A percentile compares a stretch with the other conserved stretches of the same genome.
Evolutionary conservation across 2,329 filamentous ascomycete genomes (phyloP).

Genomic region (Cladophialophora psammophila): DNA sequence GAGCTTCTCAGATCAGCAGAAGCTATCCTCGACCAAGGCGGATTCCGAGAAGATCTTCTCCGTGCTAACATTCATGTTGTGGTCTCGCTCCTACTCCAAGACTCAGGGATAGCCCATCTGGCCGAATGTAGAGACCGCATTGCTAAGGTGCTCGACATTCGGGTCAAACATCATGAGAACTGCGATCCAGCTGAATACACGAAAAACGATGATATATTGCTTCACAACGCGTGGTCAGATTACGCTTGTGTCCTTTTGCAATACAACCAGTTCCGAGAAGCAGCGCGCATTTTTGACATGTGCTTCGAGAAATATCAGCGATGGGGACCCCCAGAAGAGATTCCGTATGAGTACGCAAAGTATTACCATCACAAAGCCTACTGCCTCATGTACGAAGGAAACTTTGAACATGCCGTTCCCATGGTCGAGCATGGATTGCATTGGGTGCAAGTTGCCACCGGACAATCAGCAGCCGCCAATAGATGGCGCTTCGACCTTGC

Average conservation of each 20-base stretch:
- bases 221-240: constrained; percentile 9
- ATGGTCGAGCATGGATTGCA: constrained; percentile 4
- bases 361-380: constrained; percentile 11
- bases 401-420: constrained; percentile 1
- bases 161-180: neutral
- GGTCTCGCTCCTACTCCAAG: neutral
- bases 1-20: constrained; percentile 3
- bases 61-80: constrained; percentile 11
- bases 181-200: constrained; percentile 1
- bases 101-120: constrained; percentile 6
- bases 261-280: constrained; percentile 9
- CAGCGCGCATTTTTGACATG: neutral
- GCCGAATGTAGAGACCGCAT: neutral
- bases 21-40: constrained; percentile 2
- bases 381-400: constrained; percentile 8
- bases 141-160: neutral
- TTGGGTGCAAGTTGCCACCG: constrained; percentile 2
- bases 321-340: constrained; percentile 9
- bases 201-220: constrained; percentile 5
- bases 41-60: neutral
- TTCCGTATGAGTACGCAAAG: constrained; percentile 11
- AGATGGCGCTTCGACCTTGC: constrained; percentile 9
- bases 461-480: neutral
- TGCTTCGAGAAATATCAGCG: constrained; percentile 7
- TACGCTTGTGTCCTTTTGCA: constrained; percentile 2